phyloP scores from a whole-genome alignment of 495 filamentous ascomycete genomes.

The Cladorrhinum samala region DNA sequence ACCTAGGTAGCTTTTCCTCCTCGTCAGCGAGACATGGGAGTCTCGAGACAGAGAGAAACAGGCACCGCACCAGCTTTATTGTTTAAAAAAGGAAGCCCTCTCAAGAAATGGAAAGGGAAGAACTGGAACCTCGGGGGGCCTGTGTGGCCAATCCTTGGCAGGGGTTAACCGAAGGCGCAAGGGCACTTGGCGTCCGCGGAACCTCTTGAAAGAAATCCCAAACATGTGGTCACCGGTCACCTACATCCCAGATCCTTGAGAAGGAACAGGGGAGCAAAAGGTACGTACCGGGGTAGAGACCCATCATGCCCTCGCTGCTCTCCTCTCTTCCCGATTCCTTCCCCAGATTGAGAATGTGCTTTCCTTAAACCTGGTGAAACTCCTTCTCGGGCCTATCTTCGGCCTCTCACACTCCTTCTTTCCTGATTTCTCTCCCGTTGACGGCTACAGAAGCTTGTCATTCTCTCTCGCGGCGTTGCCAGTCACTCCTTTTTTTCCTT shows the following conservation, averaged over 20 bases:
- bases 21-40: neutral
- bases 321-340: neutral
- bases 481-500: neutral
- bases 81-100: neutral
- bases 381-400: conserved; percentile 1
- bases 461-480: conserved; percentile 1
- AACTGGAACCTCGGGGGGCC: too few species aligned
- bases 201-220: neutral
- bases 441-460: neutral
- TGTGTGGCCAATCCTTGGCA: conserved; percentile 4
- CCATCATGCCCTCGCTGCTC: neutral
- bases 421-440: conserved; percentile 5
- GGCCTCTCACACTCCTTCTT: neutral
- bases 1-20: too few species aligned
- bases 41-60: neutral
- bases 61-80: neutral
- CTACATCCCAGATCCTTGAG: neutral
- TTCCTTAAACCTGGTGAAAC: conserved; percentile 6
- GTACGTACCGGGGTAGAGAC: neutral
- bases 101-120: neutral
- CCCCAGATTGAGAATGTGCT: neutral
- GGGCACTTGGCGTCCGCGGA: neutral
- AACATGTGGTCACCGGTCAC: neutral
- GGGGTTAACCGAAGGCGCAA: neutral
- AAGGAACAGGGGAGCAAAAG: neutral